Evolutionary conservation across 2,329 filamentous ascomycete genomes (phyloP).

Genomic region (Helotiales sp.): DNA sequence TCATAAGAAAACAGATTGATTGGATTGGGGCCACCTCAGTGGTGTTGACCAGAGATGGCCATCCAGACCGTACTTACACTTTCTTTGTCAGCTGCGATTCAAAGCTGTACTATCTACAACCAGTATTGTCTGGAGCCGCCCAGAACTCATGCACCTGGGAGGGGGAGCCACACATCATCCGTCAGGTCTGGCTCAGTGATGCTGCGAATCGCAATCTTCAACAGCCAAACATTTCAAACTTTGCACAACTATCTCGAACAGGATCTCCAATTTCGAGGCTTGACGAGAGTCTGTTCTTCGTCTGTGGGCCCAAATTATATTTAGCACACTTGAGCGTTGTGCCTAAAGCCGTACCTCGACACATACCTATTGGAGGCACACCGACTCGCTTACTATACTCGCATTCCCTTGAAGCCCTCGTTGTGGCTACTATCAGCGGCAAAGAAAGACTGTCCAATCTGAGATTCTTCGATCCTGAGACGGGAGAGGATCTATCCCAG

Average conservation of each 20-base stretch:
- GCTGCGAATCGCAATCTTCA: slow-evolving; percentile 45
- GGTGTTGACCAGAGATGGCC: slow-evolving; percentile 26
- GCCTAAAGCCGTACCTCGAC: slow-evolving; percentile 49
- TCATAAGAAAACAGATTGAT: slow-evolving; percentile 19
- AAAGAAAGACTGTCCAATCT: slow-evolving; percentile 44
- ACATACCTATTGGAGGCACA: slow-evolving; percentile 42
- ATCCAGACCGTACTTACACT: slow-evolving; percentile 23
- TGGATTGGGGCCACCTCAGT: slow-evolving; percentile 31
- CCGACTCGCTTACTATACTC: slow-evolving; percentile 53
- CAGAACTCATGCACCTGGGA: neutral
- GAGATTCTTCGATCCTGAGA: slow-evolving; percentile 56
- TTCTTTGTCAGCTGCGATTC: slow-evolving; percentile 52
- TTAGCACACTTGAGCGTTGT: slow-evolving; percentile 52
- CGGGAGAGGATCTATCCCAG: slow-evolving; percentile 51
- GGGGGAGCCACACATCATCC: slow-evolving; percentile 11
- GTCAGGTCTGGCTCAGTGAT: slow-evolving; percentile 53
- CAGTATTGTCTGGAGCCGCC: neutral
- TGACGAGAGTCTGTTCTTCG: slow-evolving; percentile 43
- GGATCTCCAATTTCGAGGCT: slow-evolving; percentile 17
- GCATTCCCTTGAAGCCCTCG: slow-evolving; percentile 48
- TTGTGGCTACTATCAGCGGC: slow-evolving; percentile 49
- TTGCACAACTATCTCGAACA: slow-evolving; percentile 43
- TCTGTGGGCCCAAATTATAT: slow-evolving; percentile 51
- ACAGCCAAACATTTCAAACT: slow-evolving; percentile 50
- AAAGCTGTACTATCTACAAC: slow-evolving; percentile 36